Percentiles rank a stretch among this genome's conserved stretches.
Conservation (phyloP, 768 basidiomycete species). For the Boletus pseudopeckii region DNA sequence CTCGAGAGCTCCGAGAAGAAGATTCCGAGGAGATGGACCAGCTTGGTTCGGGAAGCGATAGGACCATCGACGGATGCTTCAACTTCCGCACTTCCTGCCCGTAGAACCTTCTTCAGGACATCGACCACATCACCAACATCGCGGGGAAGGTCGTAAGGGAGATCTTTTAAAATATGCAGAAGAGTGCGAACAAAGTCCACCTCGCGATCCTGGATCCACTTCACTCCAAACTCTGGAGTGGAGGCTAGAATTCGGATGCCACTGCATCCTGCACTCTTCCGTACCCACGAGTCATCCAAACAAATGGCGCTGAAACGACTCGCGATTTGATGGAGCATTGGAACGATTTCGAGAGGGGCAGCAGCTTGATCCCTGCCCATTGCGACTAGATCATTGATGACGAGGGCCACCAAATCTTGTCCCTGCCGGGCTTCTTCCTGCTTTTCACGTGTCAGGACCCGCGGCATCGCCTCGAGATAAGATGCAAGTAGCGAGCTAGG, state of each 20-base stretch:
- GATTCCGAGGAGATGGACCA: constrained; percentile 71
- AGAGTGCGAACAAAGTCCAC: constrained; percentile 88
- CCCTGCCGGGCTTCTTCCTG: constrained; percentile 58
- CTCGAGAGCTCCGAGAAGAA: constrained; percentile 88
- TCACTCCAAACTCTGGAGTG: constrained; percentile 65
- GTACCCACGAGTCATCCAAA: constrained; percentile 85
- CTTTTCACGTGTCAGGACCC: constrained; percentile 68
- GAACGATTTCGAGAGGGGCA: constrained; percentile 52
- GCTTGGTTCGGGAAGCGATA: constrained; percentile 45
- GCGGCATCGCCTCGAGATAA: constrained; percentile 78
- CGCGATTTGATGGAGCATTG: constrained; percentile 77
- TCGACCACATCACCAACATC: constrained; percentile 76
- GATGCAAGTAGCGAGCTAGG: constrained; percentile 60
- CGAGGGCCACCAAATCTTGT: constrained; percentile 52
- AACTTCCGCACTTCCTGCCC: constrained; percentile 52
- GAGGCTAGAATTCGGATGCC: constrained; percentile 80
- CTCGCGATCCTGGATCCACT: constrained; percentile 84
- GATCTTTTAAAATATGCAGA: constrained; percentile 89
- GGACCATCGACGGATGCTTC: constrained; percentile 45
- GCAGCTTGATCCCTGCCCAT: constrained; percentile 48
- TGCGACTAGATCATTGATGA: constrained; percentile 65
- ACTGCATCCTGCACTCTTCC: constrained; percentile 84
- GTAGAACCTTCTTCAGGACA: constrained; percentile 66
- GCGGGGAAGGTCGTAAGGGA: constrained; percentile 83
- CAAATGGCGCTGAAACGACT: constrained; percentile 83